These are phyloP conservation scores for Grammothele lineata DNA, from an alignment of 768 basidiomycete genomes.

Conservation along the genomic window DNA sequence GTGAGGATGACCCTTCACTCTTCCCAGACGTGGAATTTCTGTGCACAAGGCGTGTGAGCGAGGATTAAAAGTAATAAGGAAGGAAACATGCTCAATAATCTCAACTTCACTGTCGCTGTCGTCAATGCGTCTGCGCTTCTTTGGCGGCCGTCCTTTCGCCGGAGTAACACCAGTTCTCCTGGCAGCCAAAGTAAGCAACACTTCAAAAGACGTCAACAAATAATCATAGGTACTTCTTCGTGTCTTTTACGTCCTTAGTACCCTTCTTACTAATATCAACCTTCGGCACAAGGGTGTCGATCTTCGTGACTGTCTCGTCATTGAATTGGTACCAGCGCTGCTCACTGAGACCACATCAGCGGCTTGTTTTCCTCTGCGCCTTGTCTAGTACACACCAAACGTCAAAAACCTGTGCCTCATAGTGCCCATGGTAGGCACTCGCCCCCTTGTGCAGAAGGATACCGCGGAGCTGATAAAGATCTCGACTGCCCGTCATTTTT, in stretches of 20 bases:
- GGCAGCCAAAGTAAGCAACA: too few species aligned
- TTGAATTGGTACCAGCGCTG: slow-evolving; percentile 89
- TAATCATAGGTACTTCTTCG: slow-evolving; percentile 22
- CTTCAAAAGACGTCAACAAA: too few species aligned
- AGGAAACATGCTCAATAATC: slow-evolving; percentile 19
- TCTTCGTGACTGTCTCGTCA: slow-evolving; percentile 76
- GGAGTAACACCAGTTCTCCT: too few species aligned
- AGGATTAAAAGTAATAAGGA: too few species aligned
- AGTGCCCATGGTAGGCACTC: slow-evolving; percentile 92
- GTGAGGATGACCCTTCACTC: too few species aligned
- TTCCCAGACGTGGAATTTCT: too few species aligned
- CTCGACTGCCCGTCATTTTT: slow-evolving; percentile 7
- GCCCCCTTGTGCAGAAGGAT: slow-evolving; percentile 85
- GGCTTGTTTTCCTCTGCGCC: slow-evolving; percentile 31
- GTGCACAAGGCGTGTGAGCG: too few species aligned
- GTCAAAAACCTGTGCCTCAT: slow-evolving; percentile 83
- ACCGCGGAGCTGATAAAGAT: slow-evolving; percentile 77
- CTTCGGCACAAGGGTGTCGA: slow-evolving; percentile 50
- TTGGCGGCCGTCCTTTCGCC: slow-evolving; percentile 21
- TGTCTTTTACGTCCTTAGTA: slow-evolving; percentile 22
- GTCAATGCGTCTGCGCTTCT: slow-evolving; percentile 50
- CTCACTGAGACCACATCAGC: slow-evolving; percentile 34
- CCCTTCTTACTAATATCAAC: slow-evolving; percentile 26
- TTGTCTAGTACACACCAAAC: slow-evolving; percentile 52
- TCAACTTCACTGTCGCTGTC: slow-evolving; percentile 23